Conservation (phyloP, 2,329 filamentous ascomycete species). For the Fusarium dimerum region DNA sequence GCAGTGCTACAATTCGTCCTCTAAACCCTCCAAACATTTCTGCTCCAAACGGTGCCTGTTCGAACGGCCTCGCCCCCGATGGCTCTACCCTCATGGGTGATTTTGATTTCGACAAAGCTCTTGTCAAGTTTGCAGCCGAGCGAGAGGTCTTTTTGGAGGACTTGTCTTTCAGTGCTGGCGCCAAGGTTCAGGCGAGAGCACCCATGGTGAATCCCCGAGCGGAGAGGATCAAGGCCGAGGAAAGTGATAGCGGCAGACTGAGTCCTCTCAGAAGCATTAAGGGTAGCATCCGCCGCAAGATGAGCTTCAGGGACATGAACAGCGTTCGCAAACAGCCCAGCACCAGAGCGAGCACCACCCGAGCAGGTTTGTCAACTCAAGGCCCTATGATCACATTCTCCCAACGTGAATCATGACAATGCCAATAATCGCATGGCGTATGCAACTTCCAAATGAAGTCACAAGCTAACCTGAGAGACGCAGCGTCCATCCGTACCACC, state of each 20-base stretch:
- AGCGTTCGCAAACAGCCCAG: constrained; percentile 87
- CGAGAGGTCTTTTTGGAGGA: constrained; percentile 92
- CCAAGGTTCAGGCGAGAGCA: constrained; percentile 68
- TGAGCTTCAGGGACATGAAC: constrained; percentile 94
- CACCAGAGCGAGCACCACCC: constrained; percentile 58
- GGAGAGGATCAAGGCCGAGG: constrained; percentile 79
- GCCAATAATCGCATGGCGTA: not conserved
- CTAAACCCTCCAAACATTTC: constrained; percentile 33
- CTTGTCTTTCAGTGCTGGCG: constrained; percentile 83
- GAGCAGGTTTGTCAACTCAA: constrained; percentile 31
- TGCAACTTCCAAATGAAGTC: not conserved
- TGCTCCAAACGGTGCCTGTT: constrained; percentile 20
- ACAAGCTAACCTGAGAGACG: constrained; percentile 29
- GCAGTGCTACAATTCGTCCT: constrained; percentile 64
- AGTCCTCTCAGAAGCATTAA: constrained; percentile 62
- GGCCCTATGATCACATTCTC: not conserved
- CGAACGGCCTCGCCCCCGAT: constrained; percentile 30
- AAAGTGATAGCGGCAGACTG: constrained; percentile 56
- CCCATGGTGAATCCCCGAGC: constrained; percentile 77
- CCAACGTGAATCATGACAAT: not conserved
- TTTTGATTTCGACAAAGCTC: constrained; percentile 90
- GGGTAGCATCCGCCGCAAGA: constrained; percentile 88
- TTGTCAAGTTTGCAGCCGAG: constrained; percentile 94
- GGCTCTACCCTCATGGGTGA: constrained; percentile 53
- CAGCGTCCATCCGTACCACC: constrained; percentile 71